Evolutionary conservation across 1,139 yeast species (phyloP).

Genomic region (Kazachstania sp.): DNA sequence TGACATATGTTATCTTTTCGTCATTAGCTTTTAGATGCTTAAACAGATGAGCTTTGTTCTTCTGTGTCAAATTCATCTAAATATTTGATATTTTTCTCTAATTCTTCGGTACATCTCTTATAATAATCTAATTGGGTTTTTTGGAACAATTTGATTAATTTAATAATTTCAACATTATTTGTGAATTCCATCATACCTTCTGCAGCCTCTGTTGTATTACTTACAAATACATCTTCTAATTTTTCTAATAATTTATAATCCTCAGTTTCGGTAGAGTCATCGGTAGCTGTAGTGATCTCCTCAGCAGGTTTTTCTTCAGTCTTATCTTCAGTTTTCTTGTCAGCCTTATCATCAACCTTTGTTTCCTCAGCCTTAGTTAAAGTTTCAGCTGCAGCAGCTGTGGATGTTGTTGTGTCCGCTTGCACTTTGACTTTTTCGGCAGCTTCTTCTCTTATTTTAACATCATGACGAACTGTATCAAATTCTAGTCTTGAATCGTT

Average conservation of each 20-base stretch:
- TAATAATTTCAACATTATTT: constrained; percentile 55
- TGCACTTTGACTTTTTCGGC: constrained; percentile 28
- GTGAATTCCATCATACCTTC: constrained; percentile 64
- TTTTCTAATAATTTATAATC: constrained; percentile 39
- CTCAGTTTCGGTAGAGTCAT: constrained; percentile 18
- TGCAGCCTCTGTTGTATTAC: constrained; percentile 70
- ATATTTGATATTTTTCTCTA: constrained; percentile 36
- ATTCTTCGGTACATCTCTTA: constrained; percentile 42
- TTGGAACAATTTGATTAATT: constrained; percentile 53
- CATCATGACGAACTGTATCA: constrained; percentile 55
- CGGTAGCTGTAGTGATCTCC: background rate
- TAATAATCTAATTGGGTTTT: constrained; percentile 62
- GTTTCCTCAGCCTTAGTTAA: background rate
- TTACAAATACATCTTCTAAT: constrained; percentile 69
- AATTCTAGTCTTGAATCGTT: constrained; percentile 61
- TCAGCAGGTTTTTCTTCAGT: background rate
- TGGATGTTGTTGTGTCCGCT: constrained; percentile 2
- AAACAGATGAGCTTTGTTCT: background rate
- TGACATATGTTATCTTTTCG: no score
- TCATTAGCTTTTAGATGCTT: background rate
- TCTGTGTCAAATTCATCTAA: constrained; percentile 32
- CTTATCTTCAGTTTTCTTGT: background rate
- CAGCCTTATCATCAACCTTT: background rate
- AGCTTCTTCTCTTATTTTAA: constrained; percentile 27
- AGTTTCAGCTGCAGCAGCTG: constrained; percentile 4